Evolutionary conservation across 331 rosid species (phyloP).

Genomic region (Quercus lobata): DNA sequence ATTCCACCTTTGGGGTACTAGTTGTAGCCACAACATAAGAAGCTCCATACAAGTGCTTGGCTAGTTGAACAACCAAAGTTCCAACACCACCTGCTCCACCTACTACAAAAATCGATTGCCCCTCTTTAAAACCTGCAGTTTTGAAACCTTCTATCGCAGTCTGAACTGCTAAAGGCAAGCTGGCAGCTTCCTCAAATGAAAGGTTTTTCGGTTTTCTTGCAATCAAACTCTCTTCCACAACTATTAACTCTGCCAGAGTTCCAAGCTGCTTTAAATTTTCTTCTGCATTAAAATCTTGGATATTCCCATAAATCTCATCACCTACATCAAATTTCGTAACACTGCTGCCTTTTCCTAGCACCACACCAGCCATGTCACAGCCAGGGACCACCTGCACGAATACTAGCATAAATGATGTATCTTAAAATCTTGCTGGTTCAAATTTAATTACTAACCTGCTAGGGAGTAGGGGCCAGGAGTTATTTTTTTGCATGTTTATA

Average conservation of each 20-base stretch:
- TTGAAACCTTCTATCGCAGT: conserved; percentile 43
- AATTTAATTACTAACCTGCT: background rate
- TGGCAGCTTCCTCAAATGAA: conserved; percentile 49
- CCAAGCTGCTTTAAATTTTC: conserved; percentile 38
- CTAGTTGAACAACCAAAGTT: conserved; percentile 36
- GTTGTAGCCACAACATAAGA: conserved; percentile 37
- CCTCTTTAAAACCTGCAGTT: conserved; percentile 23
- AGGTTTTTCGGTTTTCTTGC: conserved; percentile 28
- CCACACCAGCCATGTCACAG: conserved; percentile 46
- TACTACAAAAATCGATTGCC: conserved; percentile 31
- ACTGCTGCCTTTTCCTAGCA: conserved; percentile 23
- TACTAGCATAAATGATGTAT: background rate
- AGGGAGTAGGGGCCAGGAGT: background rate
- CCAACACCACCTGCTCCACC: conserved; percentile 55
- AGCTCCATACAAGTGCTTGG: conserved; percentile 38
- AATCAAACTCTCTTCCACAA: conserved; percentile 35
- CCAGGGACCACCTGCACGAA: conserved; percentile 41
- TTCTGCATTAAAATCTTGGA: conserved; percentile 34
- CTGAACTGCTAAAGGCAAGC: conserved; percentile 44
- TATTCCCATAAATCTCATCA: conserved; percentile 44
- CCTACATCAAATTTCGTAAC: conserved; percentile 29
- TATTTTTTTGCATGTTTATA: background rate
- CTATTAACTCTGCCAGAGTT: conserved; percentile 36
- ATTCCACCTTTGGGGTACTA: conserved; percentile 36
- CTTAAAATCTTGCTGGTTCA: background rate